Base-by-base conservation (phyloP, 1,139 yeast genomes). In the Blastobotrys illinoisensis region DNA sequence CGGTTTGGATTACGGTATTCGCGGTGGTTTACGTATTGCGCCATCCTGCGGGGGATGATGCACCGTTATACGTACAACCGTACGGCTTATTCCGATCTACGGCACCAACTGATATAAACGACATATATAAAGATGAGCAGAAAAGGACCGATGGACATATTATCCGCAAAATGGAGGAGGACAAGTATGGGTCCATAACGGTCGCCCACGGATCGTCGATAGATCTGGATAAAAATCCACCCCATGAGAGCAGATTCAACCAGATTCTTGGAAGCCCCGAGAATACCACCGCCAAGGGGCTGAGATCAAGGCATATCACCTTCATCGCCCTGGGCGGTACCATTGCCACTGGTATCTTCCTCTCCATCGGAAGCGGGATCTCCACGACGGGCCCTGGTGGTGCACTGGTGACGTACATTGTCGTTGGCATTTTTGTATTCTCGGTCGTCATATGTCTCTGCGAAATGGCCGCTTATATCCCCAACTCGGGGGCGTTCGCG, bases 351-450 rank as follows among this genome's bases (percentile, higher is more conserved):
- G 82, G 82, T 51, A 67, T 78, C 48, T 77, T 74, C 61, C 86
- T 88, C 11, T 53, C 59, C 59, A 82, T 86, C 62, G 89, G 90
- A 62, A 83, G 88, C 9, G 87, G 88, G 52, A 71, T 81, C 13
- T 83, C 89, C 1, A 72, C 85, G 58, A 88, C 86, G 5, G 93
- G 93, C 19, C 90, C 91, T 3, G 90, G 79, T 14, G 79, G 87
- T 44, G 78, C 85, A 51, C 74, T 86, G 49, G 74, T 85, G 47
- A 77, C 88, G 3, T 85, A 85, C 66, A 68, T 79, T n/a, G 67
- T 82, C 52, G 81, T 85, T 62, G 90, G 89, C 16, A 66, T 82
- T 48, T 75, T 83, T 53, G 89, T 85, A 47, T 85, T 76, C 63
- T 78, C 81, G 73, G 87, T 84, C 49, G 83, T 85, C 84, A 74